Base-by-base conservation (phyloP, 768 basidiomycete species). In the Rhizopogon vinicolor region DNA sequence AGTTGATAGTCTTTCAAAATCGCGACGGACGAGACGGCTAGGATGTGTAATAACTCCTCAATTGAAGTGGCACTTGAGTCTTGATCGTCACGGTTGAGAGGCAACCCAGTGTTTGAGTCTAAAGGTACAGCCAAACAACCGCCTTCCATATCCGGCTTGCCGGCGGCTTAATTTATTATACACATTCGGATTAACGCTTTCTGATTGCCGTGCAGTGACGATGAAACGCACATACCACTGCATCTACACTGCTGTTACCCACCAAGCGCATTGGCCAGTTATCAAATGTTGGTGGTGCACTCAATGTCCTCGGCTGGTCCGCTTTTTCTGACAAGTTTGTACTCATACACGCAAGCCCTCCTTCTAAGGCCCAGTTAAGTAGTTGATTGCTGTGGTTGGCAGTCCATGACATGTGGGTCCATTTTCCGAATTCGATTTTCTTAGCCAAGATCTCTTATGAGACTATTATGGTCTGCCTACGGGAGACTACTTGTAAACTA, bases 51-150 rank as follows among this genome's bases (percentile, higher is more conserved):
- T 8, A n/a, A 29, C 31, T 14, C 12, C 35, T 22, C 10, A 25
- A 16, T 37, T n/a, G 35, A 49, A 35, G 33, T 37, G 19, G 33
- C 14, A 14, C 46, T 22, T 48, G 46, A 33, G 31, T 13, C 14
- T 25, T 49, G 48, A 35, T 49, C 7, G 46, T 37, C 5, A 49
- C 19, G 31, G 46, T 48, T 16, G 48, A 49, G 22, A 49, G 48
- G 45, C 31, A 28, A 18, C 6, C 9, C 14, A 25, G 13, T 51
- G n/a, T 40, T 68, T 70, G 59, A 59, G 62, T 48, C 44, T 10
- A 46, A 62, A 50, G 66, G 25, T 42, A 58, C 53, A 60, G 62
- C 66, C 66, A 68, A 68, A 68, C 66, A 67, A 65, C 37, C 44
- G 13, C 35, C 13, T 40, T n/a, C 44, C 52, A 9, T 45, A 56